Evolutionary conservation across 768 basidiomycete species (phyloP).

Genomic region (Trametes meyenii): DNA sequence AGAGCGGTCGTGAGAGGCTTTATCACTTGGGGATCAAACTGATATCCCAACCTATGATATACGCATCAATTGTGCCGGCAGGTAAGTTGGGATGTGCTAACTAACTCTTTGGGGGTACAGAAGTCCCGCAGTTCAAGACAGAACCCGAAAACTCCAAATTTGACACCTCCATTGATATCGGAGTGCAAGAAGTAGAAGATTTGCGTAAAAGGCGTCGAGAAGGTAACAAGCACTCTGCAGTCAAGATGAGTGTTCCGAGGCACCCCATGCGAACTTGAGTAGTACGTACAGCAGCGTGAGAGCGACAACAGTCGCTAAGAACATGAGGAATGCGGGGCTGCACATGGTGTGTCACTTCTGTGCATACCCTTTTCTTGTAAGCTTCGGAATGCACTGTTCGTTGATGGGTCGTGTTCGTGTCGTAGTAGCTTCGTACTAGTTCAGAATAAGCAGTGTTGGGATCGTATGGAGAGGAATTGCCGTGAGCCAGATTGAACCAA

Average conservation of each 20-base stretch:
- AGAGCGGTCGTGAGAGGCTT: slow-evolving; percentile 23
- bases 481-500: too few species aligned
- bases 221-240: slow-evolving; percentile 28
- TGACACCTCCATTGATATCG: slow-evolving; percentile 23
- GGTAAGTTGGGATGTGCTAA: neutral
- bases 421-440: too few species aligned
- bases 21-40: slow-evolving; percentile 25
- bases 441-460: too few species aligned
- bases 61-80: neutral
- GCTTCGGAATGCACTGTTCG: neutral
- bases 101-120: slow-evolving; percentile 25
- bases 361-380: neutral
- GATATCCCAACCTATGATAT: slow-evolving; percentile 23
- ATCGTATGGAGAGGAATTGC: too few species aligned
- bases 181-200: slow-evolving; percentile 28
- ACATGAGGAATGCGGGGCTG: slow-evolving; percentile 17
- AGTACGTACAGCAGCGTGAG: slow-evolving; percentile 20
- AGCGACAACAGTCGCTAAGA: slow-evolving; percentile 13
- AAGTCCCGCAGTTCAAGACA: slow-evolving; percentile 22
- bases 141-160: slow-evolving; percentile 30
- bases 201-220: slow-evolving; percentile 30
- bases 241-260: neutral
- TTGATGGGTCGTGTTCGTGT: too few species aligned
- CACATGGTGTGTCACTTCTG: slow-evolving; percentile 2
- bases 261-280: neutral